phyloP scores from a whole-genome alignment of 192 early-diverging fungal species.

The Umbelopsis sp. region DNA sequence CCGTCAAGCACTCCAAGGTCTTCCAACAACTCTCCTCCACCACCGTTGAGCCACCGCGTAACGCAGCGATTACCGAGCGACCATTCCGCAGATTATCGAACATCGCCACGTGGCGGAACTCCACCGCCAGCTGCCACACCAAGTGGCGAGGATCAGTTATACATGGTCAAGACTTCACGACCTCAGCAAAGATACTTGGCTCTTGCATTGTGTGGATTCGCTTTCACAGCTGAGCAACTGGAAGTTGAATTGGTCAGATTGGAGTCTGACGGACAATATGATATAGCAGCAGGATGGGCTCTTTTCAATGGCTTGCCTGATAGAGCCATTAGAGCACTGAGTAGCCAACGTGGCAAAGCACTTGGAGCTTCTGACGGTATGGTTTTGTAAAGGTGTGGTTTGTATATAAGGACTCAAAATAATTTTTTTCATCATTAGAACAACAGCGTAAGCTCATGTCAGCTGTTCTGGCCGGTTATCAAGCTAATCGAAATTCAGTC shows the following conservation, averaged over 20 bases:
- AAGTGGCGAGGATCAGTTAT: conserved; percentile 2
- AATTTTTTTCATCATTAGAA: conserved; percentile 48
- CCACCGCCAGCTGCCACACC: conserved; percentile 38
- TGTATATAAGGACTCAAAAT: background rate
- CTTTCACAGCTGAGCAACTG: conserved; percentile 46
- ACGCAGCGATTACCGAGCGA: background rate
- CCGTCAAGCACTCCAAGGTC: conserved; percentile 3
- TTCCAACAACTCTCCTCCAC: conserved; percentile 2
- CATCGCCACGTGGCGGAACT: conserved; percentile 44
- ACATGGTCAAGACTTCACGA: conserved; percentile 51
- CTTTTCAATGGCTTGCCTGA: conserved; percentile 82
- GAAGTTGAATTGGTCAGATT: conserved; percentile 55
- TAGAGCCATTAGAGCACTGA: conserved; percentile 74
- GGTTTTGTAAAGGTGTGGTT: background rate
- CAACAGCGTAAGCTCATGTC: conserved; percentile 86
- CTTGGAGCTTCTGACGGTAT: conserved; percentile 35
- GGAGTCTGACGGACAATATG: conserved; percentile 69
- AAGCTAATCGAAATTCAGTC: conserved; percentile 38
- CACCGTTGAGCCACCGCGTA: conserved; percentile 2
- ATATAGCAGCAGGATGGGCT: conserved; percentile 86
- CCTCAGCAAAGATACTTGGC: conserved; percentile 50
- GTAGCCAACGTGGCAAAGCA: conserved; percentile 44
- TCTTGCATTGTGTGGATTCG: conserved; percentile 55
- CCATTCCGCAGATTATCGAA: conserved; percentile 18
- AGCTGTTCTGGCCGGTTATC: conserved; percentile 64